Conservation (phyloP, 495 filamentous ascomycete species). For the Rhypophila decipiens region DNA sequence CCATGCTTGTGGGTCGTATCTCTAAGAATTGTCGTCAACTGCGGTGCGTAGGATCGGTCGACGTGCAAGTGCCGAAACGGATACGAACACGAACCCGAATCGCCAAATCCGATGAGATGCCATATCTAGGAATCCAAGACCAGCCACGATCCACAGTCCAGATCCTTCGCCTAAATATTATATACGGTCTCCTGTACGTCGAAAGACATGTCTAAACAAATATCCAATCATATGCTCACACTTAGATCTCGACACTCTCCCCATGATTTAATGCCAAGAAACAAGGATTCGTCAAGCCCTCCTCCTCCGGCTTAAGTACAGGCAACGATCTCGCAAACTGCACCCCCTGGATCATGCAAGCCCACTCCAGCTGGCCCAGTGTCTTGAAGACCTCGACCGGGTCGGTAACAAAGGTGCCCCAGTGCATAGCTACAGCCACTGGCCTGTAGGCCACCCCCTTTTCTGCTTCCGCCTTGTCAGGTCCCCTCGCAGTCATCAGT, state of each 20-base stretch:
- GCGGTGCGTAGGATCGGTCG: too few species aligned
- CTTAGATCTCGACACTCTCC: conserved; percentile 5
- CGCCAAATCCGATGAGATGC: too few species aligned
- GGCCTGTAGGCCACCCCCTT: neutral
- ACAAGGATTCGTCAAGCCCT: neutral
- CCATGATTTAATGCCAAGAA: conserved; percentile 13
- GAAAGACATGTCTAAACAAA: too few species aligned
- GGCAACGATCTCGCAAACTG: conserved; percentile 12
- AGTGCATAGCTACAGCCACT: conserved; percentile 26
- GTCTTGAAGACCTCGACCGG: conserved; percentile 21
- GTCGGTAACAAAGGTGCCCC: conserved; percentile 29
- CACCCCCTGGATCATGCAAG: conserved; percentile 21
- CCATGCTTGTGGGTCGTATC: too few species aligned
- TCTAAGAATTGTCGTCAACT: too few species aligned
- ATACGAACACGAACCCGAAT: neutral
- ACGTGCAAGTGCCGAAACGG: too few species aligned
- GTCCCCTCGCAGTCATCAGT: conserved; percentile 10
- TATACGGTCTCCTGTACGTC: too few species aligned
- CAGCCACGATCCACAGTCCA: too few species aligned
- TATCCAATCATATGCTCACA: neutral
- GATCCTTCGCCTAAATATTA: too few species aligned
- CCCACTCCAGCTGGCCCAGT: conserved; percentile 24
- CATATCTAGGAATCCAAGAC: too few species aligned
- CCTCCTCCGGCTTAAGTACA: neutral
- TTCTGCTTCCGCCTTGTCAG: neutral